A percentile compares a stretch with the other conserved stretches of the same genome.
phyloP scores from a whole-genome alignment of 1,284 basidiomycete species.

The Apiotrichum porosum region DNA sequence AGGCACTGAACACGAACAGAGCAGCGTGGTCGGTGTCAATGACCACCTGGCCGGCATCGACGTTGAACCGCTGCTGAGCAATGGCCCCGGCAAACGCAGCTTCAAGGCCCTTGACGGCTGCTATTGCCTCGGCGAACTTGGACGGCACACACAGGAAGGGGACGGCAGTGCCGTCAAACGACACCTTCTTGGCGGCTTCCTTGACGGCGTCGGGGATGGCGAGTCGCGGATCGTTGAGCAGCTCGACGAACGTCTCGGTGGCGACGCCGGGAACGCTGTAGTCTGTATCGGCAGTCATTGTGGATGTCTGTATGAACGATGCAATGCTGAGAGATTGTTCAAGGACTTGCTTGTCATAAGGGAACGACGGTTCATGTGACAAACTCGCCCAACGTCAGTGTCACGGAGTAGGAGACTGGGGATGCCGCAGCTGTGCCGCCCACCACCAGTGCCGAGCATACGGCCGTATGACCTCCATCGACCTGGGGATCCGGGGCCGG shows the following conservation, averaged over 20 bases:
- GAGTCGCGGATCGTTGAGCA: conserved; percentile 8
- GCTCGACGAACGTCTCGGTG: neutral
- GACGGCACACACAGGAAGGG: conserved; percentile 9
- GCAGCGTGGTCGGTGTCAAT: conserved; percentile 11
- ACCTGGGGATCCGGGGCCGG: too few relatives aligned
- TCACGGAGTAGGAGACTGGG: too few relatives aligned
- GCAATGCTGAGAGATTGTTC: too few relatives aligned
- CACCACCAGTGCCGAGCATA: too few relatives aligned
- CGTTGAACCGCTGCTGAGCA: conserved; percentile 4
- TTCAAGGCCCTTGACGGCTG: conserved; percentile 11
- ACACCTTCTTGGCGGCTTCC: neutral
- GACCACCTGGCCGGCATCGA: neutral
- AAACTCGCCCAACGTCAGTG: too few relatives aligned
- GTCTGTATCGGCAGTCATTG: neutral
- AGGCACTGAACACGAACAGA: conserved; percentile 5
- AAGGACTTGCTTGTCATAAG: too few relatives aligned
- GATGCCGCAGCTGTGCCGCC: too few relatives aligned
- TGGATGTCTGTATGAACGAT: too few relatives aligned
- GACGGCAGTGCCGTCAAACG: conserved; percentile 1
- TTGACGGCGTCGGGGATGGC: conserved; percentile 4
- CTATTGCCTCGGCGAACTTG: conserved; percentile 11
- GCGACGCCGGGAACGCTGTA: conserved; percentile 6
- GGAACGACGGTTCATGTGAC: too few relatives aligned
- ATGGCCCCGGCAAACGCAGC: conserved; percentile 10
- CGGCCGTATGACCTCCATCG: too few relatives aligned